Percentiles rank a stretch among this genome's conserved stretches.
phyloP scores from a whole-genome alignment of 2,329 filamentous ascomycete genomes.

The Epichloe baconii region DNA sequence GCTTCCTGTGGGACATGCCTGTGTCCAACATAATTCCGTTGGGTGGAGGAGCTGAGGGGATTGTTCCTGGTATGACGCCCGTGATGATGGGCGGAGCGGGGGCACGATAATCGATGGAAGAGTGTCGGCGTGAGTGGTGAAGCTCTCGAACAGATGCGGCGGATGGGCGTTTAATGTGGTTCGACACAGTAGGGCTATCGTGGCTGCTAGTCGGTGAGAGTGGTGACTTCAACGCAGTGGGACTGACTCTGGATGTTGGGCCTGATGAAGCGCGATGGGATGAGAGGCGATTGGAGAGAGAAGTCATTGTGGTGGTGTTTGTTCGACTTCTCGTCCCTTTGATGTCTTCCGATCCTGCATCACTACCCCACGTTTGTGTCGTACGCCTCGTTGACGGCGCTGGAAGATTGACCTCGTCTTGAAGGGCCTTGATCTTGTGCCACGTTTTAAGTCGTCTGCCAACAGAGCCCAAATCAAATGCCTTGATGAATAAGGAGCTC shows the following conservation, averaged over 20 bases:
- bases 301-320: slow-evolving; percentile 39
- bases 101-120: slow-evolving; percentile 62
- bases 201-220: slow-evolving; percentile 25
- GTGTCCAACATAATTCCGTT: slow-evolving; percentile 29
- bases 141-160: slow-evolving; percentile 72
- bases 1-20: slow-evolving; percentile 43
- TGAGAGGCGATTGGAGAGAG: slow-evolving; percentile 30
- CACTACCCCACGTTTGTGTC: slow-evolving; percentile 44
- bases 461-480: slow-evolving; percentile 85
- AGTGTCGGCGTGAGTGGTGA: slow-evolving; percentile 76
- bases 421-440: slow-evolving; percentile 88
- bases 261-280: slow-evolving; percentile 37
- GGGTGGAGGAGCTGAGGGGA: slow-evolving; percentile 24
- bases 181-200: slow-evolving; percentile 33
- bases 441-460: slow-evolving; percentile 83
- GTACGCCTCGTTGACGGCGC: slow-evolving; percentile 29
- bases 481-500: slow-evolving; percentile 87
- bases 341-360: slow-evolving; percentile 42
- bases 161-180: slow-evolving; percentile 51
- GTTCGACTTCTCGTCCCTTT: slow-evolving; percentile 39
- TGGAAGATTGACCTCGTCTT: slow-evolving; percentile 62
- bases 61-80: slow-evolving; percentile 10
- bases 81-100: slow-evolving; percentile 1
- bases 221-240: slow-evolving; percentile 28
- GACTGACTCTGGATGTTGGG: slow-evolving; percentile 36